Evolutionary conservation across 1,139 yeast species (phyloP), one percentile per base, ranked within the genome.

Genomic region (Blastobotrys petasosporus): DNA sequence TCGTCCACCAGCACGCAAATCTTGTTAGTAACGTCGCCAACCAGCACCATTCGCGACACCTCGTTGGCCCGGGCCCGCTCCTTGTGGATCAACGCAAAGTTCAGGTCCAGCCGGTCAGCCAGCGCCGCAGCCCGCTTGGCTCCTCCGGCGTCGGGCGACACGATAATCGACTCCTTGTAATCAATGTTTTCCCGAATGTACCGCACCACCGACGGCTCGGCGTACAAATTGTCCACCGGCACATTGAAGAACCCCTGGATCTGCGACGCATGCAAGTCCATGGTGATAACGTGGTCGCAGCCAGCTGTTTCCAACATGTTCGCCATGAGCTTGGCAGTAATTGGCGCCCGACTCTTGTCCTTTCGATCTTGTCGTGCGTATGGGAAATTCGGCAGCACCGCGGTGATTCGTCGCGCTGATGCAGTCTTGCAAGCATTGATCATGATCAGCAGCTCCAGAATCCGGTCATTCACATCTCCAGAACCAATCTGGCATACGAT

Each of bases 121-220:
- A 92, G 74, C 7, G 92, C 86, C 1, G 98, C 97, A 9, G 95
- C 98, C 62, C 98, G 79, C 67, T 92, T 92, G 50, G 98, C 98
- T 49, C 98, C 98, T 60, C 98, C 98, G 3, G 98, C 98, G 70
- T 92, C 98, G 2, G 98, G 98, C 1, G 97, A 87, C 17, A 88
- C 87, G 51, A 92, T 84, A 49, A 90, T 87, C 32, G 94, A 80
- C 53, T 87, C 81, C 37, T 77, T 72, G 57, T 67, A 69, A 60
- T 75, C 80, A 49, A 85, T 75, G 55, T 81, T 75, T 58, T 86
- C 95, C 54, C 79, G 79, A 52, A 92, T 87, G 63, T 87, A 90
- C 61, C 92, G 76, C 50, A 90, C 86, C 32, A 86, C 96, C 58
- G 87, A 80, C 46, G 97, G 98, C 66, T 92, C 97, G 29, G 96